Evolutionary conservation across 78 protist species (phyloP), one percentile per base, ranked within the genome.

Genomic region (Dictyostelium capitatum): DNA sequence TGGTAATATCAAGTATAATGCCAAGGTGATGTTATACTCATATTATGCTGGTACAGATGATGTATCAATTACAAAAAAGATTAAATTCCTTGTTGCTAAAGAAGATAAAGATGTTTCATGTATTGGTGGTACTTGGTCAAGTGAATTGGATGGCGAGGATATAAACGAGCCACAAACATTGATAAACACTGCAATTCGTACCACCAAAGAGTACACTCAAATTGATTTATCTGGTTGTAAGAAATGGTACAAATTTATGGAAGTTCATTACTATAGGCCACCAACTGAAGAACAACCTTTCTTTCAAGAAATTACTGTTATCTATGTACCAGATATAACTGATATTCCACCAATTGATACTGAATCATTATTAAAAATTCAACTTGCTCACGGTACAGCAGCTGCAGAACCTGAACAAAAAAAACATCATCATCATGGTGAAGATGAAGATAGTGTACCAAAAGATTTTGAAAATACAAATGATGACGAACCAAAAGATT

Each of bases 101-200:
- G 84, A 85, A 48, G 80, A 75, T 51, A 73, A 53, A n/a, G 92
- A 85, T 37, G 75, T 85, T n/a, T 75, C 75, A 43, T 74, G 82
- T 59, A 48, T 85, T 47, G 92, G 92, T 57, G 92, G 92, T 62
- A 11, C 59, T 25, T 85, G 92, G 92, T 6, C 15, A 9, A 82
- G 83, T 8, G n/a, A 12, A 15, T 25, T 85, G 6, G 92, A 85
- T 75, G 92, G 92, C 10, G 48, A 41, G 14, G 92, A 85, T 48
- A 78, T 85, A 25, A 46, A 57, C 62, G 74, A 73, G 17, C 92
- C 92, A 46, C 82, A 85, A 62, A 85, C 92, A 7, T 37, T 85
- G n/a, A 85, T 85, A 19, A 85, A 85, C 64, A 85, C 92, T 6
- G 80, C 82, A 19, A 83, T 83, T 43, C 90, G 92, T 62, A 85